A percentile compares a stretch with the other conserved stretches of the same genome.
Evolutionary conservation across 2,329 filamentous ascomycete genomes (phyloP).

Genomic region (Amesomyces nigricolor): DNA sequence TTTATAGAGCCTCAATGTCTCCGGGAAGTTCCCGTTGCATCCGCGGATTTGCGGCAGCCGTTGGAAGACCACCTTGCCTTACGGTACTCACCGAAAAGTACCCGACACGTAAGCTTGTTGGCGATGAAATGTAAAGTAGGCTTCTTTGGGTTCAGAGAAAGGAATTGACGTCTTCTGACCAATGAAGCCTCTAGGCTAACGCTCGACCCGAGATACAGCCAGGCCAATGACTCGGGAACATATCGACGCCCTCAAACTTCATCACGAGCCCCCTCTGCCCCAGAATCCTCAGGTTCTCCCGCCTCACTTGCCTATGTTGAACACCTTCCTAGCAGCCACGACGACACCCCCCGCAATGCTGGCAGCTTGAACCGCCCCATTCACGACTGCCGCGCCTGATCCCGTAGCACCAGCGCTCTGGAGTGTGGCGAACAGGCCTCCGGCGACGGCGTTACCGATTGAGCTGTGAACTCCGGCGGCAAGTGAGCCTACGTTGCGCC

Average conservation of each 20-base stretch:
- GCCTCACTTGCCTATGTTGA: neutral
- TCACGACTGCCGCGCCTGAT: slow-evolving; percentile 16
- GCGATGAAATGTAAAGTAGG: no score
- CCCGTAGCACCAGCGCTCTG: slow-evolving; percentile 27
- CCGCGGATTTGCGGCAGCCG: neutral
- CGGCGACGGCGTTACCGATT: slow-evolving; percentile 19
- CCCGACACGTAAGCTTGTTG: slow-evolving; percentile 1
- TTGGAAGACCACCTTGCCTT: no score
- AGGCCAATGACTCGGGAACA: no score
- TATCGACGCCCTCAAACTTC: neutral
- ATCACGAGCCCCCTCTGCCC: neutral
- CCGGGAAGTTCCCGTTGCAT: slow-evolving; percentile 14
- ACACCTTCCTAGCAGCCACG: neutral
- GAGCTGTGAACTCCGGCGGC: slow-evolving; percentile 19
- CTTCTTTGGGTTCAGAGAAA: no score
- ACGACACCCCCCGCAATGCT: slow-evolving; percentile 1
- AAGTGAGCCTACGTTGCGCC: slow-evolving; percentile 17
- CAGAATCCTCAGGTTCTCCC: neutral
- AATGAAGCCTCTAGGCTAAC: no score
- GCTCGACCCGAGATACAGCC: no score
- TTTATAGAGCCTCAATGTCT: neutral
- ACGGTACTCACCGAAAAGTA: slow-evolving; percentile 1
- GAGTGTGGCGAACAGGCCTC: slow-evolving; percentile 20
- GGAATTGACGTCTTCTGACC: no score
- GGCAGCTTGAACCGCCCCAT: slow-evolving; percentile 10